A percentile compares a stretch with the other conserved stretches of the same genome.
These are phyloP conservation scores for Fusarium avenaceum DNA, from an alignment of 2,329 filamentous ascomycete genomes.

Conservation along the genomic window DNA sequence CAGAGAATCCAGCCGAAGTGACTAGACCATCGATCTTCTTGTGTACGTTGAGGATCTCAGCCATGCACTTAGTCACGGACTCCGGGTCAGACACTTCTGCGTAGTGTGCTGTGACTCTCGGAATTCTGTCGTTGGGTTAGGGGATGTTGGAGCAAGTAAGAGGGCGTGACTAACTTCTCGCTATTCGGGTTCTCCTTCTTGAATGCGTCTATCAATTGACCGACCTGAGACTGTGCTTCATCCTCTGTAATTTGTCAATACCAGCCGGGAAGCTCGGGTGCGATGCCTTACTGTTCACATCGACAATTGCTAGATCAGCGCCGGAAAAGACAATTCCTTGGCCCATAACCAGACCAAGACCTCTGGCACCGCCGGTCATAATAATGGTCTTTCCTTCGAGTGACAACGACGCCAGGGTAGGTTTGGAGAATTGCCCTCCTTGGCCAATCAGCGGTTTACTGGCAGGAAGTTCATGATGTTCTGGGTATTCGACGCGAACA, in stretches of 20 bases:
- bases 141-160: fast-evolving
- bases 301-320: conserved; percentile 89
- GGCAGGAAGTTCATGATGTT: conserved; percentile 77
- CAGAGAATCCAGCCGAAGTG: conserved; percentile 93
- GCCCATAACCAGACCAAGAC: conserved; percentile 91
- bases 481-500: conserved; percentile 83
- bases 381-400: conserved; percentile 85
- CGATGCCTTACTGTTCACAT: conserved; percentile 82
- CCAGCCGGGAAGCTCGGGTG: neutral
- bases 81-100: conserved; percentile 87
- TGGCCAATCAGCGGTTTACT: conserved; percentile 79
- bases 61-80: conserved; percentile 80
- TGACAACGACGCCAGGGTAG: conserved; percentile 86
- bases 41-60: conserved; percentile 69
- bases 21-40: conserved; percentile 92
- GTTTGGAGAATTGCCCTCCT: conserved; percentile 84
- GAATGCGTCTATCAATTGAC: conserved; percentile 80
- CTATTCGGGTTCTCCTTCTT: conserved; percentile 81
- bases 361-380: conserved; percentile 90
- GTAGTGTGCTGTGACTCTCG: conserved; percentile 89
- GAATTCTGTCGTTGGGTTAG: conserved; percentile 64
- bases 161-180: conserved; percentile 63
- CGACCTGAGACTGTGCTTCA: conserved; percentile 82
- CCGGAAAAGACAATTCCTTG: conserved; percentile 91
- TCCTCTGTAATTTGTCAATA: conserved; percentile 69